These are phyloP conservation scores for Botrytis sinoallii DNA, from an alignment of 2,329 filamentous ascomycete genomes.

Conservation along the genomic window DNA sequence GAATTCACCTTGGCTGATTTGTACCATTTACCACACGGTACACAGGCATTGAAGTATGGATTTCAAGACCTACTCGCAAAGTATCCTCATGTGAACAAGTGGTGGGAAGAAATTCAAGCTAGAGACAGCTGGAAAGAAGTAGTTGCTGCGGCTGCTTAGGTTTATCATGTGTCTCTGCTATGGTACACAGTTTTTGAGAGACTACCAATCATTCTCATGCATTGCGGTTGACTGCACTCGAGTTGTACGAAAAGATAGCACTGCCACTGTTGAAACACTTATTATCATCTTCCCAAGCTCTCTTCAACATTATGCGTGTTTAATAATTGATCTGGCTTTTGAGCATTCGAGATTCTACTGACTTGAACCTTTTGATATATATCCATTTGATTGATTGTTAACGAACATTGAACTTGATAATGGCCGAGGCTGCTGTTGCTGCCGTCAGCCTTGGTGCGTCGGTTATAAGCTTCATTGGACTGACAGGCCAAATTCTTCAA, in stretches of 20 bases:
- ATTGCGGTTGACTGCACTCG: neutral
- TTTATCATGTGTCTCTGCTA: neutral
- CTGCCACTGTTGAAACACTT: neutral
- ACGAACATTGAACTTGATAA: neutral
- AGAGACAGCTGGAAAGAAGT: constrained; percentile 21
- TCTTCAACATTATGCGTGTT: neutral
- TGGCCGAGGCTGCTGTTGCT: neutral
- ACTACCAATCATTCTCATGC: neutral
- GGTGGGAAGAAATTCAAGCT: constrained; percentile 17
- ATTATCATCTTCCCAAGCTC: neutral
- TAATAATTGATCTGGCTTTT: neutral
- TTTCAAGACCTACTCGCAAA: constrained; percentile 8
- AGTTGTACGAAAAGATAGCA: neutral
- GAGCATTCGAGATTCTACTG: neutral
- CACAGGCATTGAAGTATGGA: constrained; percentile 15
- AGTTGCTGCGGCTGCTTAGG: neutral
- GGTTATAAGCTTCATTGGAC: neutral
- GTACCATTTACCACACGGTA: constrained; percentile 25
- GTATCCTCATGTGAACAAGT: constrained; percentile 17
- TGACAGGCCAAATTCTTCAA: neutral
- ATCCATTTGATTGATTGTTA: neutral
- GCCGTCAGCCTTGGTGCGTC: neutral
- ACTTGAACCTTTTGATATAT: neutral
- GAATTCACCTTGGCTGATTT: constrained; percentile 28
- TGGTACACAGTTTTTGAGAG: neutral